Base-by-base conservation (phyloP, 129 eudicot species). In the Tagetes erecta region DNA sequence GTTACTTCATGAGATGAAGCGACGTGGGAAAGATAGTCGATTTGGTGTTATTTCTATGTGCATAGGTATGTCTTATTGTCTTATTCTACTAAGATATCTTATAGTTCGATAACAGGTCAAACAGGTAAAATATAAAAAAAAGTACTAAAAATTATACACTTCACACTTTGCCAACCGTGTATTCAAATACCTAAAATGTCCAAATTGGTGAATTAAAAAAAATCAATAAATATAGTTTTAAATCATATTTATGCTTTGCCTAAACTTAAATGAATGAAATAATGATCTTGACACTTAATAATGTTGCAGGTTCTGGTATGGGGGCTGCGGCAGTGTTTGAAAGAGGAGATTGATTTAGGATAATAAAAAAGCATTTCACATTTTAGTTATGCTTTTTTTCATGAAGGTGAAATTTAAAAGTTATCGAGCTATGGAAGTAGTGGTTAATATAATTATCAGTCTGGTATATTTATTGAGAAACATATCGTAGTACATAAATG, bases 271-370 rank as follows among this genome's bases (percentile, higher is more conserved):
- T 44, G 14, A 34, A 45, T 60, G 12, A 45, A 5, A 73, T 9
- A 72, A 41, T 42, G 8, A 37, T 52, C 10, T 76, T 66, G 10
- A 40, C 9, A 35, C 36, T 41, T 65, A 38, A n/a, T 11, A 7
- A 60, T 39, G 49, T 73, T 87, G 83, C 75, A 84, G 87, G 87
- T 75, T 79, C 90, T 8, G 94, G 94, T 73, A 88, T 88, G 94
- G 94, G 94, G 53, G 94, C 94, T 45, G 94, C 94, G 64, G 94
- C 94, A 57, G 94, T 88, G 56, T 85, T 88, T 50, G 94, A 88
- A 60, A 78, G 90, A 81, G 94, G 84, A 14, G 84, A 88, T 51
- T 69, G 60, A 75, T 11, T 60, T 35, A 11, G 27, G n/a, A 57
- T 72, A 11, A 47, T 14, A 60, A 62, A 38, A n/a, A 8, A 31